Evolutionary conservation across 805 yeast genomes (phyloP).

Genomic region (Saturnispora halmiae): DNA sequence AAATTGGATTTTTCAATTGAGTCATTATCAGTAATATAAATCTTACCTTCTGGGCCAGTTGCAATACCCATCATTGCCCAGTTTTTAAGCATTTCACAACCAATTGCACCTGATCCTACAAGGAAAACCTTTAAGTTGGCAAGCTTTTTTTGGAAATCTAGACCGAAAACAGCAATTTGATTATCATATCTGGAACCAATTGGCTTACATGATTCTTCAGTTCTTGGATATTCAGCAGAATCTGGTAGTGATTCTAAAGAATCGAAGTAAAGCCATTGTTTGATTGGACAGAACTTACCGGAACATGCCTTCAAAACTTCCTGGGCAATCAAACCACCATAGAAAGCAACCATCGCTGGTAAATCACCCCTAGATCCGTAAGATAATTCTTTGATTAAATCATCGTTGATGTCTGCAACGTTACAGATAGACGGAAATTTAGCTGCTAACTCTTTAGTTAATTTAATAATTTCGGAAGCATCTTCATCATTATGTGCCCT

Average conservation of each 20-base stretch:
- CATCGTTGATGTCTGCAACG: constrained; percentile 45
- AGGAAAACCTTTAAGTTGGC: constrained; percentile 76
- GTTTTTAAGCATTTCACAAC: constrained; percentile 96
- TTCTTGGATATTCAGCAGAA: constrained; percentile 46
- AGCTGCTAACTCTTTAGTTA: constrained; percentile 50
- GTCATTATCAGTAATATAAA: constrained; percentile 85
- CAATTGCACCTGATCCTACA: constrained; percentile 98
- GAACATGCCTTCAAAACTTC: constrained; percentile 93
- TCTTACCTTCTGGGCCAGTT: constrained; percentile 80
- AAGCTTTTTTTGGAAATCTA: constrained; percentile 60
- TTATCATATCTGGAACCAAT: constrained; percentile 78
- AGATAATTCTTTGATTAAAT: constrained; percentile 61
- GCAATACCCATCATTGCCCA: constrained; percentile 98
- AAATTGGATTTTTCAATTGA: constrained; percentile 91
- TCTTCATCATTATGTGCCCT: constrained; percentile 68
- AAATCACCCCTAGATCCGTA: constrained; percentile 87
- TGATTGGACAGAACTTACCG: constrained; percentile 89
- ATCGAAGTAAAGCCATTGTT: constrained; percentile 89
- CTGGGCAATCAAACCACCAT: constrained; percentile 93
- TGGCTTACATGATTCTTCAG: constrained; percentile 65
- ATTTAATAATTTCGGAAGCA: constrained; percentile 52
- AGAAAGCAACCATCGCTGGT: constrained; percentile 80
- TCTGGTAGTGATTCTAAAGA: constrained; percentile 86
- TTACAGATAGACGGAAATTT: constrained; percentile 49
- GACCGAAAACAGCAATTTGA: constrained; percentile 93